Conservation (phyloP, 2,329 filamentous ascomycete genomes). For the Monilinia aucupariae region DNA sequence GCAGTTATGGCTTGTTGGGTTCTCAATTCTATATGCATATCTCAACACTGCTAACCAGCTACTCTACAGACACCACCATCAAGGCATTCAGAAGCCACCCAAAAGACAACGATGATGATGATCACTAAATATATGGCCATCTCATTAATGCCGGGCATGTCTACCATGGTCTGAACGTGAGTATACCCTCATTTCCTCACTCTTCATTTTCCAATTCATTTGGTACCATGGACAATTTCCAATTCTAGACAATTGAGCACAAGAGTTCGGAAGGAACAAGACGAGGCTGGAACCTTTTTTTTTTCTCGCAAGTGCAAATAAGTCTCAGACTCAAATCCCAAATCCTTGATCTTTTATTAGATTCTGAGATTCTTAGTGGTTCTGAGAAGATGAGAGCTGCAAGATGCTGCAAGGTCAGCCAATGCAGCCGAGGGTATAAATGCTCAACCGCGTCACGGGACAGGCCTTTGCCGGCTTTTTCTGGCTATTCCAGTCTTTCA, state of each 20-base stretch:
- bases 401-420: not conserved
- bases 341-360: conserved; percentile 11
- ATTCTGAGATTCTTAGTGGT: conserved; percentile 13
- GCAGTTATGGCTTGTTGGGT: not conserved
- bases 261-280: conserved; percentile 4
- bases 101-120: conserved; percentile 18
- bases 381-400: conserved; percentile 8
- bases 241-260: conserved; percentile 3
- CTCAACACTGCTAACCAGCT: not conserved
- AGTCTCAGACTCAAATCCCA: conserved; percentile 2
- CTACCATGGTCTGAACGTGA: conserved; percentile 10
- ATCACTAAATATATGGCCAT: conserved; percentile 7
- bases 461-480: no score
- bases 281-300: conserved; percentile 17
- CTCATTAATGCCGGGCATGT: not conserved
- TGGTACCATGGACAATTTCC: conserved; percentile 3
- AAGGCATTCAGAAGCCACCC: conserved; percentile 14
- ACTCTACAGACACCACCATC: not conserved
- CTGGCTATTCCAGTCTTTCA: not conserved
- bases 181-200: conserved; percentile 7
- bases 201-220: not conserved
- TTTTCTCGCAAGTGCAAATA: conserved; percentile 13
- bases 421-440: conserved; percentile 10
- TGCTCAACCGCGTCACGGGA: conserved; percentile 9
- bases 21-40: not conserved